A percentile compares a stretch with the other conserved stretches of the same genome.
Conservation (phyloP, 345 rosid species). For the Linum trigynum region DNA sequence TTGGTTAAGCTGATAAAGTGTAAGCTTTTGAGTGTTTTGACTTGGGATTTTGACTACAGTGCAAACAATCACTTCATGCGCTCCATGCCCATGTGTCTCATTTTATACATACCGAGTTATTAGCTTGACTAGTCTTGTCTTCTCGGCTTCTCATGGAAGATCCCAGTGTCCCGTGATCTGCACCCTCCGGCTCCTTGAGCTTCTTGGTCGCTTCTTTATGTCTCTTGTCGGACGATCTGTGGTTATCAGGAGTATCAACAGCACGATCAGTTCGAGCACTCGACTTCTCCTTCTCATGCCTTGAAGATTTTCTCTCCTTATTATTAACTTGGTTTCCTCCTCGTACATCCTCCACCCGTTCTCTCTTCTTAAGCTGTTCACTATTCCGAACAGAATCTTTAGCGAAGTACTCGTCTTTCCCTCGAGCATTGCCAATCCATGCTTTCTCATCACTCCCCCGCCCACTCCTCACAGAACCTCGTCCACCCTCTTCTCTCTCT, state of each 20-base stretch:
- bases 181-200: conserved; percentile 55
- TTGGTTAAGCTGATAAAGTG: neutral
- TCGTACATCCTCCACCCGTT: conserved; percentile 47
- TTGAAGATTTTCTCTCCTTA: conserved; percentile 52
- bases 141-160: conserved; percentile 57
- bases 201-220: conserved; percentile 59
- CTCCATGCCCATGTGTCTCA: neutral
- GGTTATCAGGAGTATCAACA: conserved; percentile 43
- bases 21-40: neutral
- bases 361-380: conserved; percentile 69
- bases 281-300: conserved; percentile 68
- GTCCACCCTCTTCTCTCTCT: conserved; percentile 57
- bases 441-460: conserved; percentile 68
- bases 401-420: conserved; percentile 45
- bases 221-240: conserved; percentile 50
- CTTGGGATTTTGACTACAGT: too few species aligned
- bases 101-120: conserved; percentile 59
- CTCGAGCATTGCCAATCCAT: conserved; percentile 43
- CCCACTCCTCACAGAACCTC: conserved; percentile 41
- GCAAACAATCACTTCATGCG: neutral
- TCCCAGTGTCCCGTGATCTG: conserved; percentile 33
- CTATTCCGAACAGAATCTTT: conserved; percentile 52
- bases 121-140: conserved; percentile 48
- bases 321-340: conserved; percentile 37
- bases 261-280: conserved; percentile 45